These are phyloP conservation scores for Cystobasidiaceae sp. DNA, from an alignment of 1,284 basidiomycete species.

Conservation along the genomic window DNA sequence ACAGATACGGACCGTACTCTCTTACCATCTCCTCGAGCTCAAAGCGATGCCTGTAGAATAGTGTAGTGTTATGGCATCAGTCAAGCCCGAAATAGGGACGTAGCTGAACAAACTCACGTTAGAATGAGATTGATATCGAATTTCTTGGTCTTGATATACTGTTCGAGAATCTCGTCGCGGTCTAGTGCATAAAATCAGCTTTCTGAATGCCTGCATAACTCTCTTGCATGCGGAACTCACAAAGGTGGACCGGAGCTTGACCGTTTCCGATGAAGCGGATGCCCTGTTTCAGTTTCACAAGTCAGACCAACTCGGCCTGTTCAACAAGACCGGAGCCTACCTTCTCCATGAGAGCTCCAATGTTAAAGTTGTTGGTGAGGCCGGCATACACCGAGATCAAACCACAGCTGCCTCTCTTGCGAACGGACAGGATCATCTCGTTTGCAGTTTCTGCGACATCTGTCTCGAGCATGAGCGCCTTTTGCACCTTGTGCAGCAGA, in stretches of 20 bases:
- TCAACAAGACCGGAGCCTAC: too few relatives aligned
- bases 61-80: conserved; percentile 31
- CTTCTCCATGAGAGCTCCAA: conserved; percentile 72
- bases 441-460: conserved; percentile 66
- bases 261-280: conserved; percentile 28
- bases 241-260: neutral
- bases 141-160: conserved; percentile 59
- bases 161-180: conserved; percentile 64
- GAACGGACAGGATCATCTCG: conserved; percentile 60
- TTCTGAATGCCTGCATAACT: conserved; percentile 33
- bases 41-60: conserved; percentile 40
- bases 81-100: neutral
- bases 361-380: conserved; percentile 58
- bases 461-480: conserved; percentile 66
- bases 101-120: conserved; percentile 29
- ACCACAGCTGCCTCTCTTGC: conserved; percentile 55
- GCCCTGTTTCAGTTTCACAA: too few relatives aligned
- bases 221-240: neutral
- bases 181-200: conserved; percentile 58
- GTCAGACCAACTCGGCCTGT: too few relatives aligned
- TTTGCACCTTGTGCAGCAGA: conserved; percentile 53
- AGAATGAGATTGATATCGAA: conserved; percentile 62
- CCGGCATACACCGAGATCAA: conserved; percentile 29
- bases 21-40: conserved; percentile 39
- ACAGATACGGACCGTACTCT: too few relatives aligned